Base-by-base conservation (phyloP, 306 rosid species). In the Vigna radiata region DNA sequence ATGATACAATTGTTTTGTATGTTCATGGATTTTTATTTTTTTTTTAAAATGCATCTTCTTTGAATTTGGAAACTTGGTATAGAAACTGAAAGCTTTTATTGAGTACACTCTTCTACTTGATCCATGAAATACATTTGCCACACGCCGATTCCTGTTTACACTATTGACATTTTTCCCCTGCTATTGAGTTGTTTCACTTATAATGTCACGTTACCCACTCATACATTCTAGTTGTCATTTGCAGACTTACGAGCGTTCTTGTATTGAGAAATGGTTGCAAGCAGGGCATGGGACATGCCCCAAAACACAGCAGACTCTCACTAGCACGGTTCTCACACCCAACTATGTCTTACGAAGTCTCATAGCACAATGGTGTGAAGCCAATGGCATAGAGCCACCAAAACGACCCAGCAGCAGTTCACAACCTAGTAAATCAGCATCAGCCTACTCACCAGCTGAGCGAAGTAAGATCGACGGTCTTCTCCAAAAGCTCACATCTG, bases 291-390 rank as follows among this genome's bases (percentile, higher is more conserved):
- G 84, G 15, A 92, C 99, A 29, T 96, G 99, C 82, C 99, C 99
- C 1, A 96, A 96, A 86, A 96, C 99, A 59, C 99, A 84, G 69
- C 97, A 92, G 77, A 54, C 44, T 49, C 99, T 96, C 72, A 81
- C 90, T 18, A 89, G 86, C 87, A 83, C 90, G 44, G 86, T 83
- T 82, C 91, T 93, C 68, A 91, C 99, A n/a, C 98, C 99, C 3
- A 96, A 96, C 86, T 96, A 87, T 64, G 99, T 86, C 72, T 84
- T 96, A 73, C 89, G 97, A 69, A 96, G 97, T 71, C 98, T 96
- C 81, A 93, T 96, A 86, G 90, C 90, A 70, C 98, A 92, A 44
- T 96, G 99, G 98, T 96, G 99, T n/a, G 99, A 96, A 86, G 86
- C 90, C 72, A 96, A 96, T 84, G 98, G 96, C 73, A 70, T 96